Conservation (phyloP, 306 rosid species). For the Hippophae tibetana region DNA sequence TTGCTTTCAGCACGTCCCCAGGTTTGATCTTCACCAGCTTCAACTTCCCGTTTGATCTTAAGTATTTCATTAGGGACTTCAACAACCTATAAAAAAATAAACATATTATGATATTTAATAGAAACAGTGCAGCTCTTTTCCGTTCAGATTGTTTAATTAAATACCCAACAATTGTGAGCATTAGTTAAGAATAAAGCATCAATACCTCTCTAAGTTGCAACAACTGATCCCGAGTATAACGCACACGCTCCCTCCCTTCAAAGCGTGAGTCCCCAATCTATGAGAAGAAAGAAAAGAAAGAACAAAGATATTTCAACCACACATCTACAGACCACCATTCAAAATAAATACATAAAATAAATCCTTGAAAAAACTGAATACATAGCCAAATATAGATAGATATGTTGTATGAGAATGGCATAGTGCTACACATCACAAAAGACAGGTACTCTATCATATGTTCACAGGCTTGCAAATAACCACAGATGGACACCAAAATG, state of each 20-base stretch:
- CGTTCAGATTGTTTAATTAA: too few species aligned
- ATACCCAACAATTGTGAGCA: background rate
- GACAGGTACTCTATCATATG: too few species aligned
- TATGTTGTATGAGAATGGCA: too few species aligned
- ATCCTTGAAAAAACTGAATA: background rate
- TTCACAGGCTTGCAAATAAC: too few species aligned
- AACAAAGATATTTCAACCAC: conserved; percentile 6
- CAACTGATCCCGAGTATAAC: conserved; percentile 68
- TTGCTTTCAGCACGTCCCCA: conserved; percentile 69
- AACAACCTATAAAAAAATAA: conserved; percentile 36
- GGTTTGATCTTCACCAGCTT: conserved; percentile 69
- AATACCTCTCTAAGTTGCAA: conserved; percentile 67
- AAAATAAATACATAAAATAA: background rate
- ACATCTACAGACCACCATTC: background rate
- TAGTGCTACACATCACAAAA: too few species aligned
- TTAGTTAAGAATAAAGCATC: background rate
- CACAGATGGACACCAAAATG: too few species aligned
- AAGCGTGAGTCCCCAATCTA: conserved; percentile 81
- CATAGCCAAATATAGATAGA: too few species aligned
- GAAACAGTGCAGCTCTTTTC: background rate
- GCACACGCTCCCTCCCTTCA: conserved; percentile 75
- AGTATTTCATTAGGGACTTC: conserved; percentile 59
- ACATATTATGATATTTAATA: background rate
- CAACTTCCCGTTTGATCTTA: conserved; percentile 63
- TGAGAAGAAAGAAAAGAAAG: conserved; percentile 11